Percentiles rank a stretch among this genome's conserved stretches.
These are phyloP conservation scores for Colletotrichum graminicola DNA, from an alignment of 2,329 filamentous ascomycete species.

Conservation along the genomic window DNA sequence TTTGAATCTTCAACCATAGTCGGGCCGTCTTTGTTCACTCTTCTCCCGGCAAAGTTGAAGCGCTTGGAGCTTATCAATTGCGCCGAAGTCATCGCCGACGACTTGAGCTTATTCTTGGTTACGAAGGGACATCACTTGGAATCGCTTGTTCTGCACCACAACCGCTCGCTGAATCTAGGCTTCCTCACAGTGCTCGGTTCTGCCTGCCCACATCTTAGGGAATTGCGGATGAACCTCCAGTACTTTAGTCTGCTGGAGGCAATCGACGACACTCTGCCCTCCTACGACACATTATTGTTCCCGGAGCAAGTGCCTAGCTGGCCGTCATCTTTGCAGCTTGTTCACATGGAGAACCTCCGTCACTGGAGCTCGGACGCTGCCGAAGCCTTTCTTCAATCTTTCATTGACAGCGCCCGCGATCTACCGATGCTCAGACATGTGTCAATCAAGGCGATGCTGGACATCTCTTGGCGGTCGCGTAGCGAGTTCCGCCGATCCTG, in stretches of 20 bases:
- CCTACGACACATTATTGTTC: slow-evolving; percentile 77
- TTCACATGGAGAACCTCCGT: slow-evolving; percentile 83
- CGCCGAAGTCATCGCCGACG: slow-evolving; percentile 76
- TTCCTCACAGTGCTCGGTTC: slow-evolving; percentile 77
- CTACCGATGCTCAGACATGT: slow-evolving; percentile 78
- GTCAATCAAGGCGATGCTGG: slow-evolving; percentile 81
- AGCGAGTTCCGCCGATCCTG: slow-evolving; percentile 84
- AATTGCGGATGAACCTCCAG: slow-evolving; percentile 81
- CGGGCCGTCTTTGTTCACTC: slow-evolving; percentile 74
- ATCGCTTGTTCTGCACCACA: slow-evolving; percentile 79
- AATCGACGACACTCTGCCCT: slow-evolving; percentile 79
- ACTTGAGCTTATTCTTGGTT: slow-evolving; percentile 73
- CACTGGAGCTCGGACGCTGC: slow-evolving; percentile 78
- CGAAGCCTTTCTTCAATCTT: slow-evolving; percentile 81
- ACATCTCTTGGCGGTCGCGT: slow-evolving; percentile 84
- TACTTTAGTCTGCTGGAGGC: slow-evolving; percentile 79
- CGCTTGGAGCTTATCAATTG: slow-evolving; percentile 84
- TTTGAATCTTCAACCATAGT: slow-evolving; percentile 82
- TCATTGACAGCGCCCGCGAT: slow-evolving; percentile 77
- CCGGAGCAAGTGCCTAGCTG: slow-evolving; percentile 78
- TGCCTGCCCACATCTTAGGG: slow-evolving; percentile 77
- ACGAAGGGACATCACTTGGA: slow-evolving; percentile 76
- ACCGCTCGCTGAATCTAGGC: slow-evolving; percentile 79
- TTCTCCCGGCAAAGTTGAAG: slow-evolving; percentile 74
- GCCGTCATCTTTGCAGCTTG: slow-evolving; percentile 76